phyloP scores from a whole-genome alignment of 179 eudicot genomes.

The Spinacia oleracea region DNA sequence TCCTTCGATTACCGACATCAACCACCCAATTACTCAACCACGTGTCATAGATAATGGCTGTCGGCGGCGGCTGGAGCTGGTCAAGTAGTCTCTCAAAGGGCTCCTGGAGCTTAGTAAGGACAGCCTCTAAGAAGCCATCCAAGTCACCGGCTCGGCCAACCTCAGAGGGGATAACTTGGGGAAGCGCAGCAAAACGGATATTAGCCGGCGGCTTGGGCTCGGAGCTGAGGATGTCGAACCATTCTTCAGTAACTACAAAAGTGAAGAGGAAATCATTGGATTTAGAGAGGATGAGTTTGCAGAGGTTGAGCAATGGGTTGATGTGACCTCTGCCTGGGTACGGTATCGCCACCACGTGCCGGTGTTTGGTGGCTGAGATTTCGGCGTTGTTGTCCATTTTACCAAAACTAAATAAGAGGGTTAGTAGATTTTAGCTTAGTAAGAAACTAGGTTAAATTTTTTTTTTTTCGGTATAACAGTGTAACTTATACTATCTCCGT shows the following conservation, averaged over 20 bases:
- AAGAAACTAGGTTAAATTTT: no score
- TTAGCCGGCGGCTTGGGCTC: conserved; percentile 34
- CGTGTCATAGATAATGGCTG: conserved; percentile 43
- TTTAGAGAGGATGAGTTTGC: conserved; percentile 39
- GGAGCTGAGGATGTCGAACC: conserved; percentile 59
- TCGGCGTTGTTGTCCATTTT: not conserved
- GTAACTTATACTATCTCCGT: no score
- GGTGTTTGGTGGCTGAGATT: not conserved
- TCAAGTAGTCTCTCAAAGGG: conserved; percentile 58
- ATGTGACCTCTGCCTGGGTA: conserved; percentile 73
- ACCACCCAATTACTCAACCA: conserved; percentile 42
- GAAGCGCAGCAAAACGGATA: conserved; percentile 41
- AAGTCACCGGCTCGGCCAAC: conserved; percentile 44
- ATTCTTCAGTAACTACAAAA: conserved; percentile 64
- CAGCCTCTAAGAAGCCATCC: conserved; percentile 41
- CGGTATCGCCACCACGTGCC: conserved; percentile 64
- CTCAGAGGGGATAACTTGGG: conserved; percentile 70
- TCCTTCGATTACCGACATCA: conserved; percentile 33
- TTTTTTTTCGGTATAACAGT: no score
- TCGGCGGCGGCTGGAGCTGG: conserved; percentile 37
- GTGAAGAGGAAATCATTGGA: conserved; percentile 33
- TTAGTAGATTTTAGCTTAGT: no score
- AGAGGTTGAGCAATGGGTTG: conserved; percentile 70
- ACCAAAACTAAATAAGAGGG: no score
- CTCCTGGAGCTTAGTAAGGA: conserved; percentile 40